Base-by-base conservation (phyloP, 2,329 filamentous ascomycete species). In the Phyllosticta citriasiana region DNA sequence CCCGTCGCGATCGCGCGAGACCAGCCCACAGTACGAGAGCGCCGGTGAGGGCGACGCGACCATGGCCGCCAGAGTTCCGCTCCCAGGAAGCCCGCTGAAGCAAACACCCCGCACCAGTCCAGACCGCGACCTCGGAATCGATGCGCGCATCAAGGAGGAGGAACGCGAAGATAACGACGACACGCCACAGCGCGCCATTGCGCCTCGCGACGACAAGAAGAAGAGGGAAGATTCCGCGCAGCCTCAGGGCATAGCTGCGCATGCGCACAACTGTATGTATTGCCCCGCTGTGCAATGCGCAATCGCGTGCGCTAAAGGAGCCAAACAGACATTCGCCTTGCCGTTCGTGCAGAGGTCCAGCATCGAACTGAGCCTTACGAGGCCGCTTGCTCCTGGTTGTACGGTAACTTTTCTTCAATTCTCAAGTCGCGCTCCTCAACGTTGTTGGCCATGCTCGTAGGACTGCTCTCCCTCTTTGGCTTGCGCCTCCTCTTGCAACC, bases 321-420 rank as follows among this genome's bases (percentile, higher is more conserved):
- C 40, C 35, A 5, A 51, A 35, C 51, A 63, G 53, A 67, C 63
- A 66, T 96, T 68, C 89, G 91, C 65, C 92, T 97, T 74, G 88
- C 89, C 57, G 82, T 96, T 64, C 86, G 89, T 68, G 89, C 91
- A 64, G 91, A 96, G 77, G 88, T 95, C 30, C 89, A 93, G 69
- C 91, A 96, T 70, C 85, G 88, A 61, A 89, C 87, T 55, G 90
- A 93, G 69, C 90, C 89, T 14, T 88, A 96, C 67, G 89, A 95
- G 69, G 82, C 88, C 19, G 81, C 83, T 53, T 80, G 92, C 66
- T 80, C 78, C 59, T 87, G 85, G 63, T 66, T 91, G 63, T 84
- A 84, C 65, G 79, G 76, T 63, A 82, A 80, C 63, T 80, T 88
- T 65, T 77, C 80, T 60, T 74, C 79, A 58, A 75, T 88, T 55